Base-by-base conservation (phyloP, 2,329 filamentous ascomycete species). In the Monosporascus sp. region DNA sequence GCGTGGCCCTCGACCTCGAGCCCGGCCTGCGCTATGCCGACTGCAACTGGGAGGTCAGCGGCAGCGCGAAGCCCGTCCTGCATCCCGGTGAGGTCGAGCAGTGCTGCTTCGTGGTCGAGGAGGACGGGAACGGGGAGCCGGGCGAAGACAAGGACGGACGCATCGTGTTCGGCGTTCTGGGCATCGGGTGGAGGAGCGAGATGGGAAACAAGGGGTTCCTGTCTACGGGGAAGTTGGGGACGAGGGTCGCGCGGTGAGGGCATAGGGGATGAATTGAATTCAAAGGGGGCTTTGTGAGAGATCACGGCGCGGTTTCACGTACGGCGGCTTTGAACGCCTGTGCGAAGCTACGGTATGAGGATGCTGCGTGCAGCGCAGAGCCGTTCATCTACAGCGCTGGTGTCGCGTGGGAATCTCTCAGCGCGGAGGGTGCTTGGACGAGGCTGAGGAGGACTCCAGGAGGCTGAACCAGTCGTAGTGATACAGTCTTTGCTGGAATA, bases 151-250 rank as follows among this genome's bases (percentile, higher is more conserved):
- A 75, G 31, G 84, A 86, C 55, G 80, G 79, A 48, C 74, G 82
- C 58, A 74, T 88, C 38, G 75, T 86, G 20, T 84, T 97, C 65
- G 93, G 92, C 5, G 85, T 94, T 57, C 71, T 97, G 60, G 86
- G 85, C 44, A 88, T 97, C 54, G 87, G 90, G 51, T 99, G 94
- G 94, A 81, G 89, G 57, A 88, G 88, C 38, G 83, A 89, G 56
- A 92, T 97, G 87, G 94, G 94, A 0, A 94, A 93, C 71, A 82
- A 83, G 62, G 94, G 94, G 0, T 92, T 85, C 62, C 74, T 99
- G 66, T 90, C 86, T 45, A 99, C 94, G 6, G 92, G 92, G 9
- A 93, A 88, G 77, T 73, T 96, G 57, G 81, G 82, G 14, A 78
- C 80, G 52, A 76, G 79, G 60, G 63, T 68, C 17, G 58, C 59